These are phyloP conservation scores for Saccharomycopsis malanga DNA, from an alignment of 805 yeast species.

Conservation along the genomic window DNA sequence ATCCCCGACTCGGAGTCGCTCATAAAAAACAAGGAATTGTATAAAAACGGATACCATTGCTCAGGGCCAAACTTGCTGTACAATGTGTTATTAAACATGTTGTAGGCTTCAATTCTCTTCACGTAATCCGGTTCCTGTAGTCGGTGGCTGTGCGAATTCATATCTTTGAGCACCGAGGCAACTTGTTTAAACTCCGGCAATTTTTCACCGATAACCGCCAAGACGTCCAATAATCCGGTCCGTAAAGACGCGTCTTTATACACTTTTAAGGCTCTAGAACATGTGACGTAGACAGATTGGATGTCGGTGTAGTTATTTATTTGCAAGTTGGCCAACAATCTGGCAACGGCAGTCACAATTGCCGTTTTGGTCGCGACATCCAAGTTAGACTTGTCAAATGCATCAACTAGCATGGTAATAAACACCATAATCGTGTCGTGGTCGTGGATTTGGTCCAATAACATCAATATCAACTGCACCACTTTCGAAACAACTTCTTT, in stretches of 20 bases:
- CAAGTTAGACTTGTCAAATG: conserved; percentile 15
- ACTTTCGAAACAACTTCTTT: conserved; percentile 46
- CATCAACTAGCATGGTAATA: conserved; percentile 42
- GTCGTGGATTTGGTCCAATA: conserved; percentile 51
- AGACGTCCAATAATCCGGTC: conserved; percentile 50
- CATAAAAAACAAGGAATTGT: conserved; percentile 61
- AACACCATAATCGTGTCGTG: conserved; percentile 50
- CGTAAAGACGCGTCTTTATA: conserved; percentile 60
- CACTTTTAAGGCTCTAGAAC: conserved; percentile 51
- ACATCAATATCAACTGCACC: conserved; percentile 43
- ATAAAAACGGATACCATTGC: conserved; percentile 78
- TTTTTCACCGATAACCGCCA: conserved; percentile 49
- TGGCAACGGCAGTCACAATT: conserved; percentile 40
- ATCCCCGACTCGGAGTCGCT: conserved; percentile 76
- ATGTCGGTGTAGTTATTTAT: conserved; percentile 38
- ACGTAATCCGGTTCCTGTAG: conserved; percentile 77
- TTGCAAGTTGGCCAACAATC: conserved; percentile 3
- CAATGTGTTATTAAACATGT: conserved; percentile 39
- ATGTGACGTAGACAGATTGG: conserved; percentile 39
- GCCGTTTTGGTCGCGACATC: conserved; percentile 39
- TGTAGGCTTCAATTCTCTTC: conserved; percentile 50
- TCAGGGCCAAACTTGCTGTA: conserved; percentile 38
- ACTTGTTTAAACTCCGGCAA: conserved; percentile 39
- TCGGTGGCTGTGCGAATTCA: conserved; percentile 66
- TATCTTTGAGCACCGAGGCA: conserved; percentile 47